phyloP scores from a whole-genome alignment of 441 rosid genomes.

The Adansonia gregorii region DNA sequence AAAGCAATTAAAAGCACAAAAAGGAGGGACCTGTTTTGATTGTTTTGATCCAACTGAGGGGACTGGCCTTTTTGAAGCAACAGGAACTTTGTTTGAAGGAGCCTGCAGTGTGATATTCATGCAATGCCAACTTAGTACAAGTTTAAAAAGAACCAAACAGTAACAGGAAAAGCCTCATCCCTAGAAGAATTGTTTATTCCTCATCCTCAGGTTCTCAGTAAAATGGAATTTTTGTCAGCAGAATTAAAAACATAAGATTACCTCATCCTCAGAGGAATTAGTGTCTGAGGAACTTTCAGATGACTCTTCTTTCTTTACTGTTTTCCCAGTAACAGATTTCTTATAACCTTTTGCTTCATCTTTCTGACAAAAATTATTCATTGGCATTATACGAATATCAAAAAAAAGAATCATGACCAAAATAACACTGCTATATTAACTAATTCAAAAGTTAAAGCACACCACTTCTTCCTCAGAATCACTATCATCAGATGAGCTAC shows the following conservation, averaged over 20 bases:
- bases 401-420: not conserved
- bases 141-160: not conserved
- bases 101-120: not conserved
- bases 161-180: not conserved
- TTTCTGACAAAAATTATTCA: constrained; percentile 21
- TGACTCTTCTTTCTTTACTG: constrained; percentile 26
- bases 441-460: constrained; percentile 2
- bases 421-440: not conserved
- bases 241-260: not conserved
- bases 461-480: constrained; percentile 31
- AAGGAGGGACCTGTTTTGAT: constrained; percentile 11
- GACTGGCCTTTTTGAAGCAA: constrained; percentile 1
- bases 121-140: not conserved
- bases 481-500: constrained; percentile 29
- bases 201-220: not conserved
- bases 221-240: not conserved
- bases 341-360: constrained; percentile 16
- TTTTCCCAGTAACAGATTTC: constrained; percentile 7
- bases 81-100: constrained; percentile 20
- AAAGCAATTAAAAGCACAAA: not conserved
- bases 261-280: constrained; percentile 41
- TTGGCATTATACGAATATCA: not conserved
- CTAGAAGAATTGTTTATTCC: not conserved
- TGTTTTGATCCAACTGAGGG: not conserved
- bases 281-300: constrained; percentile 18